phyloP scores from a whole-genome alignment of 1,284 basidiomycete species.

The Ceratobasidium sp. region DNA sequence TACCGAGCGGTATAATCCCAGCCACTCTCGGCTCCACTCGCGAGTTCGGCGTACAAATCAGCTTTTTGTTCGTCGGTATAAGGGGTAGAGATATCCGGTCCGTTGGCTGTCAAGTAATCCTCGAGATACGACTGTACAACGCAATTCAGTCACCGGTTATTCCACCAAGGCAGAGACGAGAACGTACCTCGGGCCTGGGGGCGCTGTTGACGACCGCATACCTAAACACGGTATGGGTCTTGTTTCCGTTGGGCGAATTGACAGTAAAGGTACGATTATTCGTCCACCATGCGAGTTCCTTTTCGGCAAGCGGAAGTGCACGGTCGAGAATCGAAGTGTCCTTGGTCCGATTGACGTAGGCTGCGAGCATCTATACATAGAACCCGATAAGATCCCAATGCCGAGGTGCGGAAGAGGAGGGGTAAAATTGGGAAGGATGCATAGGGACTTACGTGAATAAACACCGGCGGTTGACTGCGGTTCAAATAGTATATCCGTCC shows the following conservation, averaged over 20 bases:
- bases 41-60: constrained; percentile 87
- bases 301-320: constrained; percentile 68
- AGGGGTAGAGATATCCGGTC: constrained; percentile 60
- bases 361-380: constrained; percentile 64
- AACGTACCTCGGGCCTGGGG: constrained; percentile 83
- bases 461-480: constrained; percentile 89
- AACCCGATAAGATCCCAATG: no score
- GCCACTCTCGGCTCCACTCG: constrained; percentile 85
- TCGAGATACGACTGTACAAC: constrained; percentile 51
- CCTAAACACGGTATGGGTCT: constrained; percentile 69
- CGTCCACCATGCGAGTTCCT: constrained; percentile 84
- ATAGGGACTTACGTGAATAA: constrained; percentile 75
- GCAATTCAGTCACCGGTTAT: neutral
- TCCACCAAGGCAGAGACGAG: no score
- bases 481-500: constrained; percentile 86
- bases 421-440: neutral
- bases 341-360: constrained; percentile 65
- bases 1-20: constrained; percentile 44
- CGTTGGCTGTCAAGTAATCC: constrained; percentile 81
- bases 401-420: no score
- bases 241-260: constrained; percentile 74
- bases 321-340: constrained; percentile 69
- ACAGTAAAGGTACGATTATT: constrained; percentile 77
- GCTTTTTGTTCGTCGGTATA: constrained; percentile 68
- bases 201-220: constrained; percentile 82